A percentile compares a stretch with the other conserved stretches of the same genome.
Conservation (phyloP, 352 stramenopile genomes). For the Globisporangium acanthophoron region DNA sequence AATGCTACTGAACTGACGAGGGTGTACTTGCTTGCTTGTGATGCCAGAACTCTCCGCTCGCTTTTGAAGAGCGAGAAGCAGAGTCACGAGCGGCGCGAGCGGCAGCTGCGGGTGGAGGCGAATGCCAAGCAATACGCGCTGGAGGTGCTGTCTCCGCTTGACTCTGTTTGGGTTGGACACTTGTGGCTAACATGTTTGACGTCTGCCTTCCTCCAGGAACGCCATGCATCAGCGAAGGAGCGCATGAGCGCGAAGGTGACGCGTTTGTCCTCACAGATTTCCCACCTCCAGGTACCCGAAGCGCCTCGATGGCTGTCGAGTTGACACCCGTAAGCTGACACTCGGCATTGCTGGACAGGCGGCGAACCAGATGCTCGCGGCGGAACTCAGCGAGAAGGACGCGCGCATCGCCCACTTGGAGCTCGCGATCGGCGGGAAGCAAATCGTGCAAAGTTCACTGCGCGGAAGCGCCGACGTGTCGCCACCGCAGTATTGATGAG, state of each 20-base stretch:
- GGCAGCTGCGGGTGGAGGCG: slow-evolving; percentile 39
- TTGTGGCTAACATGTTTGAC: neutral
- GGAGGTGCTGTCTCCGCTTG: slow-evolving; percentile 12
- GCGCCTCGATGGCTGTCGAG: neutral
- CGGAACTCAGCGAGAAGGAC: slow-evolving; percentile 28
- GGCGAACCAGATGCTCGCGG: slow-evolving; percentile 41
- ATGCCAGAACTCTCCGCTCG: slow-evolving; percentile 29
- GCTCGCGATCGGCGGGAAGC: slow-evolving; percentile 35
- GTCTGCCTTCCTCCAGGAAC: slow-evolving; percentile 16
- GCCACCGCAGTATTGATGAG: neutral
- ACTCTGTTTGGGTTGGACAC: neutral
- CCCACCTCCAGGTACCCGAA: slow-evolving; percentile 27
- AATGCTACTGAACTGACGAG: slow-evolving; percentile 1
- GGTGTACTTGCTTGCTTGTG: neutral
- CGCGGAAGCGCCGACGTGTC: neutral
- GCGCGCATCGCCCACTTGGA: slow-evolving; percentile 48
- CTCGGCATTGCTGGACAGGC: slow-evolving; percentile 7
- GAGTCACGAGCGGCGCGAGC: slow-evolving; percentile 33
- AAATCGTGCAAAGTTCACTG: slow-evolving; percentile 23
- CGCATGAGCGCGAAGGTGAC: slow-evolving; percentile 28
- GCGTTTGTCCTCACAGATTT: slow-evolving; percentile 22
- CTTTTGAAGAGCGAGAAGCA: slow-evolving; percentile 37
- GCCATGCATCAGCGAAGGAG: slow-evolving; percentile 34
- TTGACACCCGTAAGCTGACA: neutral
- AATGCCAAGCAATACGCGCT: slow-evolving; percentile 36